phyloP scores from a whole-genome alignment of 148 eudicot genomes.

The Oxyria digyna region DNA sequence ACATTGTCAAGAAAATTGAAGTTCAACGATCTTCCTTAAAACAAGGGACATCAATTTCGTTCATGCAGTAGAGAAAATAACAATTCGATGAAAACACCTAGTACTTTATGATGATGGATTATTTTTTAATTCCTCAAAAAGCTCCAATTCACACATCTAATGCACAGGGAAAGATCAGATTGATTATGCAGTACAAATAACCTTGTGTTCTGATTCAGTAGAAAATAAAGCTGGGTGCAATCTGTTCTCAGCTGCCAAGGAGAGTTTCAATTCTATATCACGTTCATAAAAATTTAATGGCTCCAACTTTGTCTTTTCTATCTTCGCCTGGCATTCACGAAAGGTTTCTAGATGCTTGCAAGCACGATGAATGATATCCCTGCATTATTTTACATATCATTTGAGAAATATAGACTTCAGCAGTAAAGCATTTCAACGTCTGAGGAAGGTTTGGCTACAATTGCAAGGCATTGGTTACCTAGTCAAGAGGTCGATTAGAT shows the following conservation, averaged over 20 bases:
- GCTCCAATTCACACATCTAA: background rate
- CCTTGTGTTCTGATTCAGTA: conserved; percentile 94
- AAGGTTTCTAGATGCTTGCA: conserved; percentile 74
- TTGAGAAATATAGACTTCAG: conserved; percentile 4
- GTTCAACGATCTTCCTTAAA: background rate
- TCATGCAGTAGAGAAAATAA: background rate
- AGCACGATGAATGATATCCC: conserved; percentile 66
- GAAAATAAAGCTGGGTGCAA: conserved; percentile 90
- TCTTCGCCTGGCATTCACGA: conserved; percentile 66
- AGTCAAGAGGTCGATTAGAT: conserved; percentile 84
- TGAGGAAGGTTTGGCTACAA: background rate
- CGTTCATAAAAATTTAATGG: conserved; percentile 50
- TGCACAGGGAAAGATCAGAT: background rate
- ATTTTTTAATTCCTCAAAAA: background rate
- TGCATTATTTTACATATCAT: conserved; percentile 27
- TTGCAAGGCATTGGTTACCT: conserved; percentile 39
- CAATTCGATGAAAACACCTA: background rate
- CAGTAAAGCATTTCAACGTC: background rate
- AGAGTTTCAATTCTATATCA: conserved; percentile 52
- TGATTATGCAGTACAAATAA: conserved; percentile 10
- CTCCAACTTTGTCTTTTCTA: conserved; percentile 37
- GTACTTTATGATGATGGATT: background rate
- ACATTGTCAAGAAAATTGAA: background rate
- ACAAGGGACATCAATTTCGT: background rate
- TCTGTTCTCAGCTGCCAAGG: conserved; percentile 63